Base-by-base conservation (phyloP, 2,329 filamentous ascomycete species). In the Raffaelea ambrosiae region DNA sequence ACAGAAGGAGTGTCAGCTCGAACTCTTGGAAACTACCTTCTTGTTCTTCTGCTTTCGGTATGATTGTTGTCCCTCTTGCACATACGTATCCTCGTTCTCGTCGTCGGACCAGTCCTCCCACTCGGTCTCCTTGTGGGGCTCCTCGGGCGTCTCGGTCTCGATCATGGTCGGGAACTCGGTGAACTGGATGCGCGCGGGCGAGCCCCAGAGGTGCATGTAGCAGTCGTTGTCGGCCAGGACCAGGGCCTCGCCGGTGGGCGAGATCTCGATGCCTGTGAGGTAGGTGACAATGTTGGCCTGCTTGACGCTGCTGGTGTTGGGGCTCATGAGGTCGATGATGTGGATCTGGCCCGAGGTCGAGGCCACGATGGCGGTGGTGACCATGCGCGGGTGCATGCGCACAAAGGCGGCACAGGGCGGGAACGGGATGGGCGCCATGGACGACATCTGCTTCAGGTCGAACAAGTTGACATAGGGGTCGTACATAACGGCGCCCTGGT, bases 401-500 rank as follows among this genome's bases (percentile, higher is more conserved):
- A 96, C 90, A 68, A 89, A 95, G 33, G 93, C 91, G 35, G 91
- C 93, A 10, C 93, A 89, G 3, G 89, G 85, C 49, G 93, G 91
- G 56, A 85, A 98, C 0, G 93, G 88, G 39, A 98, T 91, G 0
- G 93, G 93, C 4, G 88, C 85, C 61, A 96, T 79, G 20, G 89
- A 88, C 18, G 81, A 78, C 69, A 96, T 78, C 41, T 88, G 93
- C 67, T 95, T 95, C 42, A 98, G 74, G 60, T 97, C 91, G 60
- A 95, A 97, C 31, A 97, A 89, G 57, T 96, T 95, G 50, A 95
- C 88, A 50, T 97, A 83, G 0, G 89, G 88, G 60, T 98, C 93
- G 31, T 94, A 79, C 70, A 94, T 89, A 53, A 86, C 86, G 2
- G 69, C 66, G 33, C 84, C 80, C 55, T 87, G 74, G 59, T 90